Conservation (phyloP, 2,329 filamentous ascomycete genomes). For the Teratosphaeria viscida region DNA sequence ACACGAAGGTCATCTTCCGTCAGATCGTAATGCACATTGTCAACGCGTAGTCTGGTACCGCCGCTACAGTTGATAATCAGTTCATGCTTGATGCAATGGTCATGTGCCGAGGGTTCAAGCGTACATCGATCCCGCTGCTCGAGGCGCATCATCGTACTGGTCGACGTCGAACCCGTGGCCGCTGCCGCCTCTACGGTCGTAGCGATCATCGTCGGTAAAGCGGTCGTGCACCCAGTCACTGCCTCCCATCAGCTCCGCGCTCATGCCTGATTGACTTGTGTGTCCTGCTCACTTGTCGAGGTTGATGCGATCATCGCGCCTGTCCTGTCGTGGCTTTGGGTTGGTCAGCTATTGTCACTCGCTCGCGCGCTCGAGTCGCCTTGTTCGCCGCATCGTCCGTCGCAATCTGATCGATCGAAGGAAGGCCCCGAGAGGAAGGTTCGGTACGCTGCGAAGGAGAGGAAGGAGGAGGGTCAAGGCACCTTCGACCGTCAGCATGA, state of each 20-base stretch:
- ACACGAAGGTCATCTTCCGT: conserved; percentile 76
- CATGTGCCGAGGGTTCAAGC: conserved; percentile 5
- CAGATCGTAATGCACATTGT: conserved; percentile 88
- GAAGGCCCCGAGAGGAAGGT: conserved; percentile 5
- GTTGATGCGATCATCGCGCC: conserved; percentile 33
- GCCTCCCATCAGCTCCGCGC: conserved; percentile 11
- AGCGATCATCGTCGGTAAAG: conserved; percentile 14
- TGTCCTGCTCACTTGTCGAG: conserved; percentile 52
- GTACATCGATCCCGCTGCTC: conserved; percentile 13
- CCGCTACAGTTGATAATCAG: conserved; percentile 5
- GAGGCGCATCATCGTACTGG: conserved; percentile 1
- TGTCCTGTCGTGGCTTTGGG: conserved; percentile 13
- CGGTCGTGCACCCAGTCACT: conserved; percentile 78
- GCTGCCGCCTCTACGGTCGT: background rate
- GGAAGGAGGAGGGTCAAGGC: conserved; percentile 28
- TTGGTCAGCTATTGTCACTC: conserved; percentile 24
- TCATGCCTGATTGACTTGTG: background rate
- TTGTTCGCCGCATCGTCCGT: conserved; percentile 14
- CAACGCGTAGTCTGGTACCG: conserved; percentile 59
- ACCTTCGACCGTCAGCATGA: conserved; percentile 19
- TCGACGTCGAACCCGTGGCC: background rate
- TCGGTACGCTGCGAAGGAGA: background rate
- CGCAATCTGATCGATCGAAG: conserved; percentile 8
- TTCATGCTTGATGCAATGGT: conserved; percentile 4
- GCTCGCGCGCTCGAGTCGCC: conserved; percentile 5